Evolutionary conservation across 495 filamentous ascomycete species (phyloP).

Genomic region (Penicillium steckii): DNA sequence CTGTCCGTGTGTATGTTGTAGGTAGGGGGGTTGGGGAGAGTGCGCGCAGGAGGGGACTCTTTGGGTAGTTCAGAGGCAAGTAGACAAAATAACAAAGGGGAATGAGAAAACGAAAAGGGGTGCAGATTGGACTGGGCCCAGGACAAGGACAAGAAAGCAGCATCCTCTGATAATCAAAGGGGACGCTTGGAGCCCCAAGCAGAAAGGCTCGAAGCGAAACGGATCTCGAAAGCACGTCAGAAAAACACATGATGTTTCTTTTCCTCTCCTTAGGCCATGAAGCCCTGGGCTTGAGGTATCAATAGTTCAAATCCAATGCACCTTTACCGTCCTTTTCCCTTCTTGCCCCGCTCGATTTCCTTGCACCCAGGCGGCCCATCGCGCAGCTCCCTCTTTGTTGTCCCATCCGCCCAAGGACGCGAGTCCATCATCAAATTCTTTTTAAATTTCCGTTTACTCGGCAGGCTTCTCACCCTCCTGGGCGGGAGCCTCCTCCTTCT

Average conservation of each 20-base stretch:
- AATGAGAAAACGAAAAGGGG: slow-evolving; percentile 24
- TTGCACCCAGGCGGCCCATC: slow-evolving; percentile 18
- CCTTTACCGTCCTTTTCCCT: slow-evolving; percentile 4
- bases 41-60: slow-evolving; percentile 34
- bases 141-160: slow-evolving; percentile 10
- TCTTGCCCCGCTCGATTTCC: slow-evolving; percentile 10
- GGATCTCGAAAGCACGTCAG: not conserved
- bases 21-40: slow-evolving; percentile 26
- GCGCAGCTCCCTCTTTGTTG: slow-evolving; percentile 17
- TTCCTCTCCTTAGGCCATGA: slow-evolving; percentile 11
- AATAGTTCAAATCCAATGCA: slow-evolving; percentile 9
- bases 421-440: slow-evolving; percentile 38
- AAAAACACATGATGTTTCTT: slow-evolving; percentile 6
- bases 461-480: slow-evolving; percentile 62
- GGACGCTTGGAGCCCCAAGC: slow-evolving; percentile 7
- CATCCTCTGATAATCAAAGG: slow-evolving; percentile 9
- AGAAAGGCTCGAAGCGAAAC: slow-evolving; percentile 12
- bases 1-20: slow-evolving; percentile 30
- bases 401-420: slow-evolving; percentile 33
- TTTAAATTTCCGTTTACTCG: slow-evolving; percentile 45
- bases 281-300: slow-evolving; percentile 8
- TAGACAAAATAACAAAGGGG: slow-evolving; percentile 33
- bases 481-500: slow-evolving; percentile 57
- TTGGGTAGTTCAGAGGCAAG: slow-evolving; percentile 33
- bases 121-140: slow-evolving; percentile 10